Evolutionary conservation across 164 flowering plant species (phyloP), one percentile per base, ranked within the genome.

Genomic region (Piper betle): DNA sequence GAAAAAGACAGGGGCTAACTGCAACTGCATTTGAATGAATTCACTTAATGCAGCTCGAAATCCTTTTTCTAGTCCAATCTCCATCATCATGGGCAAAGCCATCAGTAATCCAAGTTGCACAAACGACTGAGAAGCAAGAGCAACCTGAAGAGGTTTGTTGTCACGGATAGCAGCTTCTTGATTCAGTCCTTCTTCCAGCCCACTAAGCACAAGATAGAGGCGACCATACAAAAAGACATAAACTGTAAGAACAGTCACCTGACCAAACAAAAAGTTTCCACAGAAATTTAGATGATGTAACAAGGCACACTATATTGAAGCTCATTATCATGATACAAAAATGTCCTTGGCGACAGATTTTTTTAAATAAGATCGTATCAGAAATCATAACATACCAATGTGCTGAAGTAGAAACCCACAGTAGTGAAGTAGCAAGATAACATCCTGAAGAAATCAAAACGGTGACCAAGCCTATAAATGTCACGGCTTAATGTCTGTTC

Each of bases 41-140:
- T 94, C 97, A 78, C 91, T 85, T 17, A 94, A 55, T 54, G 99
- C 99, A 10, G 86, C 83, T 18, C 97, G 78, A 71, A 94, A 91
- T 46, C 99, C 97, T 66, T 74, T 82, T 68, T 93, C 98, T 55
- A 93, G 64, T 6, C 97, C 97, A 70, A 90, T 90, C 70, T 93
- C 99, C 99, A 94, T 87, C 76, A 94, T 68, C 99, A 91, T 91
- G 68, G 97, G 99, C 60, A 94, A 72, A 17, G 96, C 84, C 99
- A 91, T 91, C 65, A 94, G 69, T 67, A 82, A 75, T 17, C 97
- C 97, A 68, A 91, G 82, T 63, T 94, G 97, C 68, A 93, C 97
- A 75, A 88, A 77, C 12, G 97, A 94, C 64, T 94, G 99, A 60
- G 96, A 91, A 66, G 95, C 97, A 69, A 94, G 86, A 66, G 95